Conservation (phyloP, 2,329 filamentous ascomycete genomes). For the Colletotrichum truncatum region DNA sequence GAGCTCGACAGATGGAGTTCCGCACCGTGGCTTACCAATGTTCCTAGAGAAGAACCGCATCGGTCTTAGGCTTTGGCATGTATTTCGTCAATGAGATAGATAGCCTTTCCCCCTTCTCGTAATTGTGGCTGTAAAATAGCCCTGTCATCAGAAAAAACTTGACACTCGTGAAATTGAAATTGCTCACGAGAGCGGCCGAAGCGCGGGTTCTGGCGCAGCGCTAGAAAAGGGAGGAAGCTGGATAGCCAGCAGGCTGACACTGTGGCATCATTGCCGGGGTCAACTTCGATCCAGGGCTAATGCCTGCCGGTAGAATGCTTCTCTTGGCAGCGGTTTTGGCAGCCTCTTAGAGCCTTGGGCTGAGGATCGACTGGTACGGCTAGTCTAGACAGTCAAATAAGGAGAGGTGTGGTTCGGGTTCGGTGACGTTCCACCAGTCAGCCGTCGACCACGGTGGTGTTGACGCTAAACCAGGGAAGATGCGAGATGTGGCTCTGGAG, state of each 20-base stretch:
- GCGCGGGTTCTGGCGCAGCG: constrained; percentile 12
- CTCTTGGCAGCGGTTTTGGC: constrained; percentile 28
- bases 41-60: neutral
- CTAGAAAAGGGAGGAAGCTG: constrained; percentile 16
- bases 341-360: constrained; percentile 21
- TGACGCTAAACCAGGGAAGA: constrained; percentile 12
- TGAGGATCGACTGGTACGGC: constrained; percentile 11
- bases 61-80: constrained; percentile 2
- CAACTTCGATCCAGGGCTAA: neutral
- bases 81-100: neutral
- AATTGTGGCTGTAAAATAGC: neutral
- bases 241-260: neutral
- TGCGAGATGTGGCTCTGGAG: neutral
- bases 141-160: neutral
- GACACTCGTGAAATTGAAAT: neutral
- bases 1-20: constrained; percentile 13
- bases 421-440: constrained; percentile 23
- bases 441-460: constrained; percentile 12
- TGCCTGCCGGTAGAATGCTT: constrained; percentile 25
- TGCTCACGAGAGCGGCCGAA: constrained; percentile 15
- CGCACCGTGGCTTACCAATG: constrained; percentile 23
- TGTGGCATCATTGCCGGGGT: constrained; percentile 17
- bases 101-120: neutral
- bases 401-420: constrained; percentile 11
- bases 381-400: constrained; percentile 16